phyloP scores from a whole-genome alignment of 768 basidiomycete species.

The Amanita muscaria region DNA sequence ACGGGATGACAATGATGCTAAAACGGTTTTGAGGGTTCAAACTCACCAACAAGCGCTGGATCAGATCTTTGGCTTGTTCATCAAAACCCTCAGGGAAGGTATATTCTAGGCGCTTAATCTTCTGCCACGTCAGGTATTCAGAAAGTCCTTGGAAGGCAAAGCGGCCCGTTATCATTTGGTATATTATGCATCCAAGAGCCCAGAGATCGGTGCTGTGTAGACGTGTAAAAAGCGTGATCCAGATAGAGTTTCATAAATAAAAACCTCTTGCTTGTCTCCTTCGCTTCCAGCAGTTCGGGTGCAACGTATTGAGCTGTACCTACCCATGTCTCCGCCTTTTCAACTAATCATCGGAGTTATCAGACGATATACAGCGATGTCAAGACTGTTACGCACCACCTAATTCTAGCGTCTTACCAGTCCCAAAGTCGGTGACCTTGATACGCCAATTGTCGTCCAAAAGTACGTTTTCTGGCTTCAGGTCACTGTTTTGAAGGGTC shows the following conservation, averaged over 20 bases:
- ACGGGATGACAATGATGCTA: conserved; percentile 4
- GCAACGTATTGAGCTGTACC: conserved; percentile 88
- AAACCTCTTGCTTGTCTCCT: conserved; percentile 73
- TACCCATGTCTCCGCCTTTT: conserved; percentile 62
- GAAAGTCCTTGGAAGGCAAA: conserved; percentile 90
- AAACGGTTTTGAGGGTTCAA: background rate
- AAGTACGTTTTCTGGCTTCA: conserved; percentile 84
- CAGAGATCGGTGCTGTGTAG: conserved; percentile 78
- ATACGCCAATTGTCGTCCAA: conserved; percentile 82
- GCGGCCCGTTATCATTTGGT: conserved; percentile 84
- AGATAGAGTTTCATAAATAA: conserved; percentile 4
- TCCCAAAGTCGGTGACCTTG: conserved; percentile 97
- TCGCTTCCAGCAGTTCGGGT: conserved; percentile 71
- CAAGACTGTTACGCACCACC: conserved; percentile 16
- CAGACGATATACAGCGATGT: conserved; percentile 25
- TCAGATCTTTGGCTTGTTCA: conserved; percentile 68
- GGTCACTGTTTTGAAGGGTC: conserved; percentile 36
- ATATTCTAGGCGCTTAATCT: conserved; percentile 85
- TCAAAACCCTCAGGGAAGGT: conserved; percentile 84
- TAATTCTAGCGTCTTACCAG: conserved; percentile 62
- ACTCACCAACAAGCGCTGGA: conserved; percentile 68
- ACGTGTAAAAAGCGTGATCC: conserved; percentile 9
- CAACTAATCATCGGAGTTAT: conserved; percentile 29
- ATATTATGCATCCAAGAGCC: conserved; percentile 92
- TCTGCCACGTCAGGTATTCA: conserved; percentile 92